These are phyloP conservation scores for Lasiosphaeria hispida DNA, from an alignment of 495 filamentous ascomycete genomes.

Conservation along the genomic window DNA sequence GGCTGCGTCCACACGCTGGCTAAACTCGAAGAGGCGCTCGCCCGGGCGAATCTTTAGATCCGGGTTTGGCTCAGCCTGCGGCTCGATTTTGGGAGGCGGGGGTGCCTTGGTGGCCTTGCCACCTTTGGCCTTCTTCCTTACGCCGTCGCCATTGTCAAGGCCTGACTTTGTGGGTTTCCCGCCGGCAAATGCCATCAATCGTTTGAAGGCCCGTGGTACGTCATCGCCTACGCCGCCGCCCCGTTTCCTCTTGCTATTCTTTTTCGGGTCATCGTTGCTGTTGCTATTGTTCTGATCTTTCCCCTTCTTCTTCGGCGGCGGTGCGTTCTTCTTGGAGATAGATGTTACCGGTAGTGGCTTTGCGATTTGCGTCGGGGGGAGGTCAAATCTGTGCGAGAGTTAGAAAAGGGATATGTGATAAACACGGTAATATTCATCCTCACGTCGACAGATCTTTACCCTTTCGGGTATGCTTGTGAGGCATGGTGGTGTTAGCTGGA, in stretches of 20 bases:
- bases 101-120: conserved; percentile 4
- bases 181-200: conserved; percentile 68
- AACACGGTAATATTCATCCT: conserved; percentile 3
- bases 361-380: conserved; percentile 70
- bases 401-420: conserved; percentile 13
- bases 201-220: conserved; percentile 79
- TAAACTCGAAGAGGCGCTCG: conserved; percentile 78
- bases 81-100: conserved; percentile 2
- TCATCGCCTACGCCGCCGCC: conserved; percentile 60
- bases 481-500: conserved; percentile 52
- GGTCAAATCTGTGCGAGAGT: conserved; percentile 57
- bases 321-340: conserved; percentile 31
- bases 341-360: conserved; percentile 62
- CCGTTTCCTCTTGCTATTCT: conserved; percentile 41
- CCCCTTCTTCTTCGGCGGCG: conserved; percentile 25
- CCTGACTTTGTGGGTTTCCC: conserved; percentile 58
- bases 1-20: conserved; percentile 79
- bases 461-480: conserved; percentile 77
- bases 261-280: conserved; percentile 18
- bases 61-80: conserved; percentile 1
- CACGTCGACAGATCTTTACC: conserved; percentile 49
- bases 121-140: conserved; percentile 45
- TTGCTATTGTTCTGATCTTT: conserved; percentile 20
- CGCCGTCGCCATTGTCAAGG: conserved; percentile 63
- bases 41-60: conserved; percentile 70